Conservation (phyloP, 352 stramenopile species). For the Pythium rhizo-oryzae region DNA sequence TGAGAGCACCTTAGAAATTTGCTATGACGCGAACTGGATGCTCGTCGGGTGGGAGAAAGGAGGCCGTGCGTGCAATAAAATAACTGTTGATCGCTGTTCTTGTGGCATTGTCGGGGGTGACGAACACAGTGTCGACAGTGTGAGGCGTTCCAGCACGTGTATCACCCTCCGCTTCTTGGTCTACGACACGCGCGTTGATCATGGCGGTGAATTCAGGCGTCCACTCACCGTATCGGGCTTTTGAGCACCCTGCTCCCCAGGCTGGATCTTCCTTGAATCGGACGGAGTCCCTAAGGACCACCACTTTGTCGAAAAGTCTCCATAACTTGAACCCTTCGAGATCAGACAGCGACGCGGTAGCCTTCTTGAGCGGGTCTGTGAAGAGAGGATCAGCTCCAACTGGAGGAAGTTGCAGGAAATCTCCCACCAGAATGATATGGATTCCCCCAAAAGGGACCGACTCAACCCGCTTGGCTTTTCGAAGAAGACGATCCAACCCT, state of each 20-base stretch:
- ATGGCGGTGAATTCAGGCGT: conserved; percentile 25
- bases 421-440: conserved; percentile 12
- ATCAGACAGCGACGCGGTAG: neutral
- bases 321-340: conserved; percentile 14
- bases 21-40: conserved; percentile 14
- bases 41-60: neutral
- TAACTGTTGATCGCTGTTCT: neutral
- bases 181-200: conserved; percentile 22
- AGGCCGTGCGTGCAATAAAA: neutral
- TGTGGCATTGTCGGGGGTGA: neutral
- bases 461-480: conserved; percentile 8
- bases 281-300: conserved; percentile 23
- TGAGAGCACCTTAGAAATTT: conserved; percentile 22
- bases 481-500: neutral
- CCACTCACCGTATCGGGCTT: conserved; percentile 27
- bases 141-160: neutral
- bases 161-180: neutral
- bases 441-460: conserved; percentile 14
- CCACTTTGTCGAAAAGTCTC: conserved; percentile 18
- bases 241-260: conserved; percentile 31
- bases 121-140: conserved; percentile 2
- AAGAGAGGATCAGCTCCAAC: conserved; percentile 12
- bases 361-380: neutral
- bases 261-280: conserved; percentile 32
- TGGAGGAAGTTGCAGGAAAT: conserved; percentile 14